Percentiles rank a stretch among this genome's conserved stretches.
phyloP scores from a whole-genome alignment of 1,139 yeast genomes.

The Kodamaea ohmeri region DNA sequence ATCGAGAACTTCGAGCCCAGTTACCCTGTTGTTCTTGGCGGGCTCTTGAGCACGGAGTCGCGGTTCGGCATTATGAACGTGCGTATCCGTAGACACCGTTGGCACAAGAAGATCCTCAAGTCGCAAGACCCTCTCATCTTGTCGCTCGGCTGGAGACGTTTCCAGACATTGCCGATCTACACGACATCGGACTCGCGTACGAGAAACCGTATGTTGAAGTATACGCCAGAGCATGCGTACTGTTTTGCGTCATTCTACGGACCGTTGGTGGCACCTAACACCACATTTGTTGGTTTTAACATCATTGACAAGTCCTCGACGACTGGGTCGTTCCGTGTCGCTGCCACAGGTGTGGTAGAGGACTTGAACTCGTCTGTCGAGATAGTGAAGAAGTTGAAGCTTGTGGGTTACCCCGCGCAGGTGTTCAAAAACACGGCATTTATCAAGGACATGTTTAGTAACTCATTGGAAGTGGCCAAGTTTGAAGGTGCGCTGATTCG shows the following conservation, averaged over 20 bases:
- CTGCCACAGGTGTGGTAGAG: slow-evolving; percentile 97
- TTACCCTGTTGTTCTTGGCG: slow-evolving; percentile 87
- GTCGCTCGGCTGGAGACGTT: slow-evolving; percentile 97
- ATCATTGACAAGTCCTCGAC: slow-evolving; percentile 80
- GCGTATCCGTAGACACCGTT: slow-evolving; percentile 94
- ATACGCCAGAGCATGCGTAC: slow-evolving; percentile 97
- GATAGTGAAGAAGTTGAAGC: slow-evolving; percentile 90
- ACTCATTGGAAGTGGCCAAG: slow-evolving; percentile 91
- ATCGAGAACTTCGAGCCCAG: slow-evolving; percentile 80
- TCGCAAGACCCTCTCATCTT: slow-evolving; percentile 93
- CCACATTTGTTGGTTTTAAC: slow-evolving; percentile 95
- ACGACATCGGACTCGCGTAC: slow-evolving; percentile 97
- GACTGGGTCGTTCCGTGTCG: slow-evolving; percentile 87
- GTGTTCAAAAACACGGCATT: slow-evolving; percentile 95
- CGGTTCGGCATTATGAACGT: slow-evolving; percentile 92
- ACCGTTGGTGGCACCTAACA: slow-evolving; percentile 94
- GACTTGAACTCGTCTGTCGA: slow-evolving; percentile 89
- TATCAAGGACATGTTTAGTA: slow-evolving; percentile 92
- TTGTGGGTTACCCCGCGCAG: slow-evolving; percentile 93
- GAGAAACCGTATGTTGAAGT: slow-evolving; percentile 95
- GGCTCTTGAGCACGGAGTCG: slow-evolving; percentile 84
- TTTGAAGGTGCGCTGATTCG: slow-evolving; percentile 97
- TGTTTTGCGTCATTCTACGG: slow-evolving; percentile 97
- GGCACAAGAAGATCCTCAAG: slow-evolving; percentile 96
- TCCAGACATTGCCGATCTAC: slow-evolving; percentile 93